phyloP scores from a whole-genome alignment of 352 stramenopile species.

The Phytophthora agathidicida region DNA sequence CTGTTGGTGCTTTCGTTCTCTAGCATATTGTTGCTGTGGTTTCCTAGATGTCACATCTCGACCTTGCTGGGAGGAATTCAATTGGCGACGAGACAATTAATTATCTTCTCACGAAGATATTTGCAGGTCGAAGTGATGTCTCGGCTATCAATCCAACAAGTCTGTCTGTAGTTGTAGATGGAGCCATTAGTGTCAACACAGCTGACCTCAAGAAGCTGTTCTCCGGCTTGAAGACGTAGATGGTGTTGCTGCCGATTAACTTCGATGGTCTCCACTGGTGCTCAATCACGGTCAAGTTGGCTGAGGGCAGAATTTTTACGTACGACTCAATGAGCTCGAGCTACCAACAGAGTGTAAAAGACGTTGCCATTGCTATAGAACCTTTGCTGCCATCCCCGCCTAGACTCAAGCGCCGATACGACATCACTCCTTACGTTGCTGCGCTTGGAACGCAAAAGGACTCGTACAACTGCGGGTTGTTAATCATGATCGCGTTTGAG shows the following conservation, averaged over 20 bases:
- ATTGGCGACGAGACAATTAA: background rate
- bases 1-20: no score
- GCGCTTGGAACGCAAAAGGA: background rate
- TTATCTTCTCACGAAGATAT: background rate
- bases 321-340: conserved; percentile 1
- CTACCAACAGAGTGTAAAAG: background rate
- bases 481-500: background rate
- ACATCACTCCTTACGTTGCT: background rate
- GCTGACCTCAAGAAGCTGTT: background rate
- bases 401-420: background rate
- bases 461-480: background rate
- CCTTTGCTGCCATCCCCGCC: background rate
- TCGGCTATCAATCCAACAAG: background rate
- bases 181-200: background rate
- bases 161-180: background rate
- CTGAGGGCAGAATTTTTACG: background rate
- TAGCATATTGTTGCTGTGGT: no score
- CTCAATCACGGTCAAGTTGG: background rate
- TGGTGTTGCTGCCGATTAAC: conserved; percentile 2
- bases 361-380: background rate
- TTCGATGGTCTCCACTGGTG: conserved; percentile 1
- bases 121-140: background rate
- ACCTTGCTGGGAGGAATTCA: conserved; percentile 48
- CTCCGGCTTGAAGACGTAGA: background rate
- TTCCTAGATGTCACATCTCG: no score